Evolutionary conservation across 2,329 filamentous ascomycete genomes (phyloP).

Genomic region (Verticillium albo-atrum): DNA sequence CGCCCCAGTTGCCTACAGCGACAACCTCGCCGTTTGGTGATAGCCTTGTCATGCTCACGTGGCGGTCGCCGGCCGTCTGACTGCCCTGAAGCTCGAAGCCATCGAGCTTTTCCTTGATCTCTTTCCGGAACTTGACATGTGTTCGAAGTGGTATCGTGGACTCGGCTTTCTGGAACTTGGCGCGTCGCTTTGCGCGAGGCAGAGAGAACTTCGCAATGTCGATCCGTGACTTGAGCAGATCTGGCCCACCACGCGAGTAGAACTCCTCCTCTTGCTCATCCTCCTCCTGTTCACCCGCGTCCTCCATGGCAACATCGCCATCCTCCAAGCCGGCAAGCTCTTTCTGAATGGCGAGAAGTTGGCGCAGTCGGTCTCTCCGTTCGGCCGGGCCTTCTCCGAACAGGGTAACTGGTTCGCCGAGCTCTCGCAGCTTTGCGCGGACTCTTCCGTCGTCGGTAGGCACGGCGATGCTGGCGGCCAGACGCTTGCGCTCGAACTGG

Average conservation of each 20-base stretch:
- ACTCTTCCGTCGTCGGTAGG: constrained; percentile 92
- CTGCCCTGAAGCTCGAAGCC: constrained; percentile 89
- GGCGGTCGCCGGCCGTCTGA: constrained; percentile 85
- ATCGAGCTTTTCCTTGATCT: constrained; percentile 75
- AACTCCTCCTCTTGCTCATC: constrained; percentile 88
- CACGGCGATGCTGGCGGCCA: constrained; percentile 83
- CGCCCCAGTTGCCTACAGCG: constrained; percentile 90
- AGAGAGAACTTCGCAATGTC: constrained; percentile 81
- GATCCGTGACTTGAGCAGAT: constrained; percentile 70
- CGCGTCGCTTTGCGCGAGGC: constrained; percentile 71
- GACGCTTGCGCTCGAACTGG: constrained; percentile 87
- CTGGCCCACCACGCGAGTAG: constrained; percentile 77
- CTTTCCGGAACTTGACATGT: constrained; percentile 89
- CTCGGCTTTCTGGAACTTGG: constrained; percentile 75
- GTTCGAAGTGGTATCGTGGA: constrained; percentile 79
- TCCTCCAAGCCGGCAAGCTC: constrained; percentile 54
- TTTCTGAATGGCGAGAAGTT: constrained; percentile 69
- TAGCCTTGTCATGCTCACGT: constrained; percentile 88
- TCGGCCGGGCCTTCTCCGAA: constrained; percentile 89
- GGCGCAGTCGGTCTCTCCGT: constrained; percentile 78
- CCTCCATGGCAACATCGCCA: constrained; percentile 59
- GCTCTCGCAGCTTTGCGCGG: constrained; percentile 71
- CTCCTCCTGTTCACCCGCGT: constrained; percentile 50
- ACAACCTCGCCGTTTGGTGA: constrained; percentile 79
- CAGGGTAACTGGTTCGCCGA: constrained; percentile 90